Conservation (phyloP, 352 stramenopile genomes). For the Pythium grandisporangium region DNA sequence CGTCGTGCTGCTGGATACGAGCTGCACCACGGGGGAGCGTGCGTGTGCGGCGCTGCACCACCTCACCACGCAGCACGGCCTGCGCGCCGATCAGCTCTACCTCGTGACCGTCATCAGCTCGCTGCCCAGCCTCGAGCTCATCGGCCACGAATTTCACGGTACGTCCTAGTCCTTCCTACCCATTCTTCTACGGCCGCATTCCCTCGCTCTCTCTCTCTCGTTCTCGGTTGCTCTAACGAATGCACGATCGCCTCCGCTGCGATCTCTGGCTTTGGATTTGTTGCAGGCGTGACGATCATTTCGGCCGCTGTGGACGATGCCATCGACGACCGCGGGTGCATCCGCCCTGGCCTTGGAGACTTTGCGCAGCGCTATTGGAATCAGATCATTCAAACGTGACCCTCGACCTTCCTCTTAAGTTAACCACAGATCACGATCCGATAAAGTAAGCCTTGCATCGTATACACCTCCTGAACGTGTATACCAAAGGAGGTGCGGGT, state of each 20-base stretch:
- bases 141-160: slow-evolving; percentile 40
- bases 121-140: slow-evolving; percentile 23
- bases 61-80: slow-evolving; percentile 17
- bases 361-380: slow-evolving; percentile 35
- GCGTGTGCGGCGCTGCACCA: slow-evolving; percentile 27
- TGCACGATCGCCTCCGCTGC: no score
- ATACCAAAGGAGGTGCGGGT: no score
- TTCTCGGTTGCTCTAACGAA: background rate
- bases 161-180: no score
- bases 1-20: slow-evolving; percentile 29
- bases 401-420: no score
- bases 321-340: slow-evolving; percentile 22
- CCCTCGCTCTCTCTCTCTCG: no score
- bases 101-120: slow-evolving; percentile 41
- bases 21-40: slow-evolving; percentile 31
- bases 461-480: no score
- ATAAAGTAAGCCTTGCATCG: no score
- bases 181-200: no score
- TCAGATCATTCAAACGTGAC: slow-evolving; percentile 1
- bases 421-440: no score
- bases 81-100: slow-evolving; percentile 34
- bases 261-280: background rate
- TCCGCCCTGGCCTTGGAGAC: slow-evolving; percentile 25
- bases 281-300: slow-evolving; percentile 23
- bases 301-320: slow-evolving; percentile 33